Percentiles rank a stretch among this genome's conserved stretches.
phyloP scores from a whole-genome alignment of 1,284 basidiomycete species.

The Ceratobasidium theobromae region DNA sequence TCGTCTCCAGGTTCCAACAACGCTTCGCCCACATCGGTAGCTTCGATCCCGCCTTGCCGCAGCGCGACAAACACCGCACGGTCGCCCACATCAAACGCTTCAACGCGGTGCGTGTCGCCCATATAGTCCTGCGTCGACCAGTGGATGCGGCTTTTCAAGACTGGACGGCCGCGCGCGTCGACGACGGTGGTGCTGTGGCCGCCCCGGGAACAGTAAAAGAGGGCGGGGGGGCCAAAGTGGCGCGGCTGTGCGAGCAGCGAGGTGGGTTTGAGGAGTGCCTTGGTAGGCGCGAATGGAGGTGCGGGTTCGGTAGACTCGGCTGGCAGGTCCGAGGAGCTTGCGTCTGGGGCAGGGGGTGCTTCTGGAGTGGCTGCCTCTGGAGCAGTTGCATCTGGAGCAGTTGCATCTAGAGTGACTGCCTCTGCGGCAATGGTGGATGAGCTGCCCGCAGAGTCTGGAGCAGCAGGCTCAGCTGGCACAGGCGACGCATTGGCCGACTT shows the following conservation, averaged over 20 bases:
- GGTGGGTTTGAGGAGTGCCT: constrained; percentile 69
- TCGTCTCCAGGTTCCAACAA: constrained; percentile 72
- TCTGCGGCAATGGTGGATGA: too few species aligned
- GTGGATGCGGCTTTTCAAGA: constrained; percentile 72
- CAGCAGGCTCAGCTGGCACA: too few species aligned
- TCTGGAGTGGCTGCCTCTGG: neutral
- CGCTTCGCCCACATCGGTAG: constrained; percentile 72
- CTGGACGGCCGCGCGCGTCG: constrained; percentile 76
- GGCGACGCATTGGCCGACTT: neutral
- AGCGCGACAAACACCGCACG: constrained; percentile 75
- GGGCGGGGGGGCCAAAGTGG: constrained; percentile 80
- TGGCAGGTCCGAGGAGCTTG: neutral
- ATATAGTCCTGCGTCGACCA: constrained; percentile 70
- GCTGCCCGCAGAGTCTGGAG: too few species aligned
- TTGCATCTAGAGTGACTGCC: neutral
- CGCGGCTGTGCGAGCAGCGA: constrained; percentile 77
- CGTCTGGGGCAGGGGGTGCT: neutral
- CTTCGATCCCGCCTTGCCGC: constrained; percentile 79
- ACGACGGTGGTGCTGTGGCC: constrained; percentile 82
- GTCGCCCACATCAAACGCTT: constrained; percentile 66
- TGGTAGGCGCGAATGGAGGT: constrained; percentile 55
- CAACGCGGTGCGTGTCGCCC: constrained; percentile 57
- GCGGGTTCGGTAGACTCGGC: neutral
- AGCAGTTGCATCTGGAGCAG: constrained; percentile 3
- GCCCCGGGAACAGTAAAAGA: constrained; percentile 84